Base-by-base conservation (phyloP, 2,329 filamentous ascomycete species). In the Fusarium decemcellulare region DNA sequence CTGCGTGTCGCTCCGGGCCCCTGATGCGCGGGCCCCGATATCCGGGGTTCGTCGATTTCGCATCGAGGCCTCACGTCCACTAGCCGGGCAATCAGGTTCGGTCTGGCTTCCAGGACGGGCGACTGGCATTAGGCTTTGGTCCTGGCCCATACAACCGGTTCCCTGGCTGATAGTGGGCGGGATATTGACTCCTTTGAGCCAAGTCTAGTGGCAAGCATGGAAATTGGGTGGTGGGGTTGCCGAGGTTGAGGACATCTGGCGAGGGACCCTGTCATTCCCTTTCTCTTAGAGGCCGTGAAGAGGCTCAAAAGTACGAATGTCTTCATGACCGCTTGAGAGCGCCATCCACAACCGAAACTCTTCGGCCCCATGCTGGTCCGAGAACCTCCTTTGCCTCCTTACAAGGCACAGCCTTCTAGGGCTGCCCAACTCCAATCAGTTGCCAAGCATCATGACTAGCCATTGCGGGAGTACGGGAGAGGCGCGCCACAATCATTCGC, bases 101-200 rank as follows among this genome's bases (percentile, higher is more conserved):
- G 51, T 59, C 36, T 54, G 37, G 23, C 32, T 56, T 59, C 59
- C 43, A 52, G 46, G 48, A 64, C 61, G 56, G 48, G 42, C 55
- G 48, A 36, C 37, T 29, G 52, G 52, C 52, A 44, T 55, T 55
- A 55, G 34, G 9, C 46, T 47, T 50, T 12, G n/a, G 29, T 42
- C 54, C 54, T 58, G 44, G 43, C 42, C 54, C 54, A 50, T 70
- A 73, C 34, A 53, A 63, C 61, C 63, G 66, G 57, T 57, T 57
- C 30, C 32, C 46, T 60, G 52, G 54, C 44, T 39, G 60, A 58
- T 53, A 59, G 32, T 39, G 15, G 27, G 18, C 71, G 64, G 69
- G 62, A 63, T 47, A 65, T 47, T 65, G 30, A 42, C 71, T 65
- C 53, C 55, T 74, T 72, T 61, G 46, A 69, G 69, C 37, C 43